Conservation (phyloP, 1,284 basidiomycete genomes). For the Ganoderma resinaceum region DNA sequence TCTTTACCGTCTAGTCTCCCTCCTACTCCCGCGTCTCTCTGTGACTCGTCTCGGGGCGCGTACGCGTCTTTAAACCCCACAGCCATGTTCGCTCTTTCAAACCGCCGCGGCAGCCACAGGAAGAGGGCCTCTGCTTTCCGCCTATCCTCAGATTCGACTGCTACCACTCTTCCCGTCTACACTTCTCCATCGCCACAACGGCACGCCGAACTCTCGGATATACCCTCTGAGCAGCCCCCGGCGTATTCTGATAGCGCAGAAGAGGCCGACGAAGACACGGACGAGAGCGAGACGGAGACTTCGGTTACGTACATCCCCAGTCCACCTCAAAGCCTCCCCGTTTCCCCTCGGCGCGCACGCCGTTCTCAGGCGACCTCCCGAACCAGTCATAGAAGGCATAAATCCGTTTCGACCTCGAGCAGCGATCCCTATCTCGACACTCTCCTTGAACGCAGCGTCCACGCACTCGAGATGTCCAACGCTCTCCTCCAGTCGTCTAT, state of each 20-base stretch:
- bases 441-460: slow-evolving; percentile 79
- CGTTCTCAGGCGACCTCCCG: slow-evolving; percentile 26
- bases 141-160: slow-evolving; percentile 73
- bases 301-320: slow-evolving; percentile 32
- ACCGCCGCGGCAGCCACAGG: slow-evolving; percentile 46
- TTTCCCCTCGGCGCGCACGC: slow-evolving; percentile 33
- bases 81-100: slow-evolving; percentile 30
- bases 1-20: background rate
- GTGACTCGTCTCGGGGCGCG: slow-evolving; percentile 22
- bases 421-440: slow-evolving; percentile 67
- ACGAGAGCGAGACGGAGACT: slow-evolving; percentile 41
- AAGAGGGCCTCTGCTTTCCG: slow-evolving; percentile 63
- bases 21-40: slow-evolving; percentile 8
- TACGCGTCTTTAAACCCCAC: slow-evolving; percentile 16
- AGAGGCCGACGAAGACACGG: slow-evolving; percentile 75
- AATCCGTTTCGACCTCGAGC: slow-evolving; percentile 29
- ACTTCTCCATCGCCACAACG: slow-evolving; percentile 47
- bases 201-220: slow-evolving; percentile 39
- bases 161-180: slow-evolving; percentile 70
- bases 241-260: slow-evolving; percentile 79
- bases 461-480: slow-evolving; percentile 85
- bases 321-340: slow-evolving; percentile 32
- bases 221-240: slow-evolving; percentile 66
- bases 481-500: slow-evolving; percentile 75
- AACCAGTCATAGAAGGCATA: slow-evolving; percentile 19